Conservation (phyloP, 805 yeast genomes). For the Debaryomyces maramus region DNA sequence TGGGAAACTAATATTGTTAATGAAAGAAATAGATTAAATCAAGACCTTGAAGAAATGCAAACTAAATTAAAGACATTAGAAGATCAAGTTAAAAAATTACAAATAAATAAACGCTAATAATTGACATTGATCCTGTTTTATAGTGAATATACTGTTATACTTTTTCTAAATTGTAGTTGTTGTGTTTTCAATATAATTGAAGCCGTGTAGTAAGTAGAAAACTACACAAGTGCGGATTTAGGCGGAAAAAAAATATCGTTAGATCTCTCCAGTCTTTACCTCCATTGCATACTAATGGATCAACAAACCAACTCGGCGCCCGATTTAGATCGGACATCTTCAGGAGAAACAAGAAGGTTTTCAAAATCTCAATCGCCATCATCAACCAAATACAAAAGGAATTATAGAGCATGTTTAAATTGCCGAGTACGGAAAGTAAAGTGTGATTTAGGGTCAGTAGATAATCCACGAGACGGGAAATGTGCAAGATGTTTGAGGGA, state of each 20-base stretch:
- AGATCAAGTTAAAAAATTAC: conserved; percentile 67
- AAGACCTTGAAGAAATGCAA: conserved; percentile 90
- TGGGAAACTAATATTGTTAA: conserved; percentile 97
- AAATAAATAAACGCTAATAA: conserved; percentile 33
- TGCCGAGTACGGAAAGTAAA: conserved; percentile 83
- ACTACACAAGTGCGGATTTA: conserved; percentile 2
- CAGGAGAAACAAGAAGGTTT: not conserved
- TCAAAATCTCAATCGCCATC: conserved; percentile 1
- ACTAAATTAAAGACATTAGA: conserved; percentile 70
- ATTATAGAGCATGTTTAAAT: conserved; percentile 80
- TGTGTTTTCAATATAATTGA: not conserved
- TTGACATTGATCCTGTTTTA: not conserved
- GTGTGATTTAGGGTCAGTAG: conserved; percentile 81
- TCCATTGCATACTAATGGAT: not conserved
- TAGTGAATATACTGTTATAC: conserved; percentile 3
- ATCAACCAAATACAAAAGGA: conserved; percentile 50
- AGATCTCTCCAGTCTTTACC: not conserved
- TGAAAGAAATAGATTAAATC: conserved; percentile 90
- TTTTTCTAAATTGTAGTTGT: not conserved
- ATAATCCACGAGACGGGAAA: conserved; percentile 73
- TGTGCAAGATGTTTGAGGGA: conserved; percentile 86
- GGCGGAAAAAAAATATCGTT: conserved; percentile 3
- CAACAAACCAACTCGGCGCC: not conserved
- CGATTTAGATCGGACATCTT: not conserved
- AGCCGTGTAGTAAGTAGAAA: no score